Percentiles rank a stretch among this genome's conserved stretches.
Evolutionary conservation across 805 yeast species (phyloP).

Genomic region (Candida incommunis): DNA sequence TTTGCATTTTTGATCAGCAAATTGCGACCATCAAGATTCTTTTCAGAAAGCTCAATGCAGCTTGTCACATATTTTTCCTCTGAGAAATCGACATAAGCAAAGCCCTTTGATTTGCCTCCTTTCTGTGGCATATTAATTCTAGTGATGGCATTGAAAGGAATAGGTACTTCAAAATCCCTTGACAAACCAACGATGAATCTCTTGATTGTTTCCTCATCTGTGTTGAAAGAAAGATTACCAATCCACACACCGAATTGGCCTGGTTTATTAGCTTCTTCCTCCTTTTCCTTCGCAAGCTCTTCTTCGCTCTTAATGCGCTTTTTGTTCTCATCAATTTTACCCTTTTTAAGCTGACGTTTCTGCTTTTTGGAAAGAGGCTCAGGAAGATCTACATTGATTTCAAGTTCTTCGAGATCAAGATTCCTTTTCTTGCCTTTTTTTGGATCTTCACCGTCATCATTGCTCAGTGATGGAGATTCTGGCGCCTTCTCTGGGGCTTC

Average conservation of each 20-base stretch:
- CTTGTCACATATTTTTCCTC: slow-evolving; percentile 43
- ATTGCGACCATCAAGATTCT: slow-evolving; percentile 67
- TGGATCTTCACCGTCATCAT: too few relatives aligned
- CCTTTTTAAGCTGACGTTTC: slow-evolving; percentile 69
- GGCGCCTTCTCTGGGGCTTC: not conserved
- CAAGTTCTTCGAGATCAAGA: slow-evolving; percentile 21
- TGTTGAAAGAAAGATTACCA: slow-evolving; percentile 81
- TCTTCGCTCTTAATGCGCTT: slow-evolving; percentile 19
- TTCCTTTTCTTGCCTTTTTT: too few relatives aligned
- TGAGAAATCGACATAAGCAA: slow-evolving; percentile 78
- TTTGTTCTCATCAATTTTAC: slow-evolving; percentile 22
- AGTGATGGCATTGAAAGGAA: slow-evolving; percentile 46
- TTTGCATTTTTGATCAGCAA: slow-evolving; percentile 68
- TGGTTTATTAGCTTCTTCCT: slow-evolving; percentile 13
- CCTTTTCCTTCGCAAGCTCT: slow-evolving; percentile 12
- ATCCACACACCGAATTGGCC: slow-evolving; percentile 79
- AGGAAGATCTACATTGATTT: slow-evolving; percentile 34
- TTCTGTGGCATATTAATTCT: slow-evolving; percentile 73
- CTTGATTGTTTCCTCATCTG: slow-evolving; percentile 57
- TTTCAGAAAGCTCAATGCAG: slow-evolving; percentile 58
- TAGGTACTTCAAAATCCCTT: slow-evolving; percentile 17
- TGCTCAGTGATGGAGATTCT: not conserved
- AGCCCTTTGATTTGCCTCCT: slow-evolving; percentile 43
- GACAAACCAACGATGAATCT: slow-evolving; percentile 46
- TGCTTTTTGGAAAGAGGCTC: slow-evolving; percentile 87